phyloP scores from a whole-genome alignment of 306 rosid species.

The Cyclanthera cordifolia region DNA sequence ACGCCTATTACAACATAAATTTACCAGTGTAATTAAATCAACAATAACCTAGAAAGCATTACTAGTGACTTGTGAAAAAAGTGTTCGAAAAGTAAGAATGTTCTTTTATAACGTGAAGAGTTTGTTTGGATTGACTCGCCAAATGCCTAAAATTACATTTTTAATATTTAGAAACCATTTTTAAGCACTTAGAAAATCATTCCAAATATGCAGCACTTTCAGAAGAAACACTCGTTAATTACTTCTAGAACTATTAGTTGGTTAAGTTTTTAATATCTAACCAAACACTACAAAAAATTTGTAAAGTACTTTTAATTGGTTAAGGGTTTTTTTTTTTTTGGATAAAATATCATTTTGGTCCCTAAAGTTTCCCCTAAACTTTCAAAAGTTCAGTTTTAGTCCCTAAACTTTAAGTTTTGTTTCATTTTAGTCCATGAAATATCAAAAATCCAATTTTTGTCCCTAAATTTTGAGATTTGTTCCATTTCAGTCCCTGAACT shows the following conservation, averaged over 20 bases:
- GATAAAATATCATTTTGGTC: too few species aligned
- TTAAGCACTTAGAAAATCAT: neutral
- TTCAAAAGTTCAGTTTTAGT: too few species aligned
- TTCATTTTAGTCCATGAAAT: too few species aligned
- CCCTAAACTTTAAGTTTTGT: too few species aligned
- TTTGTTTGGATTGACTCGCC: neutral
- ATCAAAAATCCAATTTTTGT: too few species aligned
- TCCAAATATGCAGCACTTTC: neutral
- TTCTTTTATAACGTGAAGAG: neutral
- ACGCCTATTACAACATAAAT: conserved; percentile 8
- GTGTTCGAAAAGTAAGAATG: neutral
- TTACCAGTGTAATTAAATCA: neutral
- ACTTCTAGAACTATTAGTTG: too few species aligned
- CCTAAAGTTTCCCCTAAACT: too few species aligned
- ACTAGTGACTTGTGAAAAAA: neutral
- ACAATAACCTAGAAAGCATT: neutral
- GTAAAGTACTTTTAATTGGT: neutral
- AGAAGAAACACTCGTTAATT: neutral
- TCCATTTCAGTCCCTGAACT: too few species aligned
- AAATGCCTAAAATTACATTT: neutral
- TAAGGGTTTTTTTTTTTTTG: too few species aligned
- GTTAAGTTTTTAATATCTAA: neutral
- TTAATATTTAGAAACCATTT: too few species aligned
- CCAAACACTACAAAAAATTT: neutral
- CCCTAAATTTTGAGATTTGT: too few species aligned